These are phyloP conservation scores for Pyrenula massariospora DNA, from an alignment of 495 filamentous ascomycete species.

Conservation along the genomic window DNA sequence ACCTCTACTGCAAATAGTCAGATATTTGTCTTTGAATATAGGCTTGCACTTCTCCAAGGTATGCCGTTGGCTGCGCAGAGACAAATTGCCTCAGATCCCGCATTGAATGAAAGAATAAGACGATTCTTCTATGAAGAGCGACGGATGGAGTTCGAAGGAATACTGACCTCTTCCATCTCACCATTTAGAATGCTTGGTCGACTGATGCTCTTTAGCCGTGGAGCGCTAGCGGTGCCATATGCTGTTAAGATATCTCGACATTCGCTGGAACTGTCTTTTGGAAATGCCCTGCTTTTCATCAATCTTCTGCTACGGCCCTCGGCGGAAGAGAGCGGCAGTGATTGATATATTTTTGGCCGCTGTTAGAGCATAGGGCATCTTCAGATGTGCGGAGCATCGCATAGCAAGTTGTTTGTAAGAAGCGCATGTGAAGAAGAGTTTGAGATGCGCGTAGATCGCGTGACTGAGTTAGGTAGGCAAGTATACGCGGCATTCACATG, in stretches of 20 bases:
- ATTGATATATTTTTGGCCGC: too few species aligned
- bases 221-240: constrained; percentile 1
- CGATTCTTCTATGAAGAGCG: neutral
- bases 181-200: neutral
- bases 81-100: constrained; percentile 3
- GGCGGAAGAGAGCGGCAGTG: constrained; percentile 4
- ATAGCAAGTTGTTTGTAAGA: too few species aligned
- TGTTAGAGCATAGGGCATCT: too few species aligned
- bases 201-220: constrained; percentile 1
- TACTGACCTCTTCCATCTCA: constrained; percentile 2
- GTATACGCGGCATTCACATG: too few species aligned
- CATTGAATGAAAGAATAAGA: too few species aligned
- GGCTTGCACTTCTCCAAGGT: neutral
- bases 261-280: neutral
- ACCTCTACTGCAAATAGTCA: neutral
- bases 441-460: too few species aligned
- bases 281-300: neutral
- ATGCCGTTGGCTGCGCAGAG: neutral
- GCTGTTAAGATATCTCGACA: constrained; percentile 1
- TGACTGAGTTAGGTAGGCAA: too few species aligned
- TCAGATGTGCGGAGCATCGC: too few species aligned
- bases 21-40: constrained; percentile 1
- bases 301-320: constrained; percentile 1
- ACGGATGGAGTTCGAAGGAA: neutral
- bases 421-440: too few species aligned